Conservation (phyloP, 345 rosid genomes). For the Linum usitatissimum region DNA sequence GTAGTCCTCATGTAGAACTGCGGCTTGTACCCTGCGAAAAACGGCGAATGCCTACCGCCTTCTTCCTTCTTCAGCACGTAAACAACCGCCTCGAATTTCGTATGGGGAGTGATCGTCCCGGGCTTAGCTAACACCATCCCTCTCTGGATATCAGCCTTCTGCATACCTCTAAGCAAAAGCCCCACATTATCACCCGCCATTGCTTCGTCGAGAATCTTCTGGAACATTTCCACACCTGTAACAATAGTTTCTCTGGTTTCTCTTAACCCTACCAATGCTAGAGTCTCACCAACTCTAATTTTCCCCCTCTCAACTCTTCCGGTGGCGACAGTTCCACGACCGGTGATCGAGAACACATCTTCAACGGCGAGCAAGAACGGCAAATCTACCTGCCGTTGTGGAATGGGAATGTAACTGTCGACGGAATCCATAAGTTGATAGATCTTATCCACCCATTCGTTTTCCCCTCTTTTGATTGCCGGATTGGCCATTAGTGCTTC, state of each 20-base stretch:
- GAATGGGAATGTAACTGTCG: slow-evolving; percentile 75
- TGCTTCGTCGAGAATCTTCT: slow-evolving; percentile 77
- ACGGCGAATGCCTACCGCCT: slow-evolving; percentile 91
- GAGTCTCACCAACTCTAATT: slow-evolving; percentile 60
- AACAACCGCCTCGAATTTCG: slow-evolving; percentile 60
- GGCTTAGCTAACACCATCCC: slow-evolving; percentile 97
- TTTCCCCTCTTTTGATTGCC: slow-evolving; percentile 54
- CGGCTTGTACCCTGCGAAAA: slow-evolving; percentile 79
- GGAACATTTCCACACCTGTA: slow-evolving; percentile 86
- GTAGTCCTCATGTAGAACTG: slow-evolving; percentile 96
- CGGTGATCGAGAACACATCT: slow-evolving; percentile 84
- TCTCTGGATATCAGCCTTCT: slow-evolving; percentile 77
- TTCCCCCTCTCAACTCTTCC: slow-evolving; percentile 90
- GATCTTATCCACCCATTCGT: slow-evolving; percentile 83
- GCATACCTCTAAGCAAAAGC: slow-evolving; percentile 77
- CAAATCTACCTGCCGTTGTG: slow-evolving; percentile 69
- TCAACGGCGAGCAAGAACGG: slow-evolving; percentile 83
- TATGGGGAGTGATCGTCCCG: slow-evolving; percentile 66
- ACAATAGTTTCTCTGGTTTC: slow-evolving; percentile 68
- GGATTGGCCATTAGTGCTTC: slow-evolving; percentile 74
- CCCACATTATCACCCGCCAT: slow-evolving; percentile 93
- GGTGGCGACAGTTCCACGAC: slow-evolving; percentile 86
- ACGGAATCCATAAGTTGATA: slow-evolving; percentile 87
- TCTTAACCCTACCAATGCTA: slow-evolving; percentile 72
- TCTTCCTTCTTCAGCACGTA: slow-evolving; percentile 98